Evolutionary conservation across 768 basidiomycete species (phyloP).

Genomic region (Calocybe gangraenosa): DNA sequence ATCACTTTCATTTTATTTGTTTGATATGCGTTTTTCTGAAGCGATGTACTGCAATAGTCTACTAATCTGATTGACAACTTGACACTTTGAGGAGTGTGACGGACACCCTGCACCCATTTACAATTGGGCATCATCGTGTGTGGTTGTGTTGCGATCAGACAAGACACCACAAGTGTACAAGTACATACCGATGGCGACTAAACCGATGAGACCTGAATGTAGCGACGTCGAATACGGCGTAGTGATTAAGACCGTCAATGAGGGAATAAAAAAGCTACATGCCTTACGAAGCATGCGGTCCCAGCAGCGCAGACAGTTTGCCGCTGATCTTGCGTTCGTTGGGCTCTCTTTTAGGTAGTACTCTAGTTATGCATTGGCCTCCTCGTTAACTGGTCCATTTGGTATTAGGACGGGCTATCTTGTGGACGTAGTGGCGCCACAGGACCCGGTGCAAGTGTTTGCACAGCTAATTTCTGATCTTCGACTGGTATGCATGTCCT

Average conservation of each 20-base stretch:
- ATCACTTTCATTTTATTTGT: too few species aligned
- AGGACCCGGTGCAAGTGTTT: constrained; percentile 31
- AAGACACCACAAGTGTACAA: too few species aligned
- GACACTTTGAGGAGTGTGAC: too few species aligned
- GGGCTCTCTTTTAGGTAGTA: constrained; percentile 37
- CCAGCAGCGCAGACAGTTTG: constrained; percentile 25
- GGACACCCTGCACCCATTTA: too few species aligned
- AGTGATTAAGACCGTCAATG: constrained; percentile 8
- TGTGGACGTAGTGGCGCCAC: constrained; percentile 40
- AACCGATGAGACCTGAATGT: too few species aligned
- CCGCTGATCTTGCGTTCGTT: constrained; percentile 37
- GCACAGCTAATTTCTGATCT: constrained; percentile 32
- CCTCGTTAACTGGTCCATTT: background rate
- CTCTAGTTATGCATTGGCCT: background rate
- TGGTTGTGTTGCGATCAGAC: too few species aligned
- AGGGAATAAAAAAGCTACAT: constrained; percentile 7
- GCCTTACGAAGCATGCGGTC: constrained; percentile 15
- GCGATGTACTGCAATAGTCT: too few species aligned
- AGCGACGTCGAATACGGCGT: constrained; percentile 1
- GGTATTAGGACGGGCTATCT: constrained; percentile 42
- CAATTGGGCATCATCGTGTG: too few species aligned
- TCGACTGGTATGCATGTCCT: constrained; percentile 27
- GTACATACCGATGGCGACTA: too few species aligned
- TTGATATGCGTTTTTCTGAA: too few species aligned
- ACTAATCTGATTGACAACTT: too few species aligned